Base-by-base conservation (phyloP, 2,329 filamentous ascomycete genomes). In the Aspergillus sp. region DNA sequence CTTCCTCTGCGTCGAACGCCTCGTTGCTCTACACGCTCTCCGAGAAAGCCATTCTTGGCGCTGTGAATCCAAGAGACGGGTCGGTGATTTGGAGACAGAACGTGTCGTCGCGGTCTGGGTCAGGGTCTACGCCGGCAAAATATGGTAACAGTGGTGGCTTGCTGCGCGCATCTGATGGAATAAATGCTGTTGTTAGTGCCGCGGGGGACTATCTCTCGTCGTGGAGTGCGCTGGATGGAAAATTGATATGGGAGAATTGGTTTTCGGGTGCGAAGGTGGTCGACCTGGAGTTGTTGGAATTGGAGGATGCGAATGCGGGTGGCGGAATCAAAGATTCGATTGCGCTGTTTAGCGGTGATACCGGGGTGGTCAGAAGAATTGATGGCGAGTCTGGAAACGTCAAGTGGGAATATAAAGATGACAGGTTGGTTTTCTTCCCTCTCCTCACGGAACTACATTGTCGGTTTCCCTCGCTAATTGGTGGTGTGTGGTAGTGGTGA, bases 11-110 rank as follows among this genome's bases (percentile, higher is more conserved):
- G 56, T 90, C 91, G 52, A 88, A 87, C 67, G 90, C 90, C 33
- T 91, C 87, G 45, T 77, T 98, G 34, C 77, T 98, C 44, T 98
- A 96, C 67, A 94, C 93, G 0, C 73, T 97, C 40, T 94, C 88
- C 53, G 87, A 96, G 48, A 78, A 89, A 42, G 81, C 83, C 34
- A 79, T 96, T 2, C 69, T 98, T 12, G 93, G 88, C 42, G 91
- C 91, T 1, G 78, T 97, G 41, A 94, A 96, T 58, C 93, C 93
- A 1, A 85, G 83, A 62, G 90, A 85, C 61, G 91, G 93, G 12
- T 77, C 80, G 2, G 63, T 96, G 10, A 79, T 96, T 2, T 98
- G 93, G 93, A 80, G 93, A 46, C 91, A 96, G 61, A 72, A 80
- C 45, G 67, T 94, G 41, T 70, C 19, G 19, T 19, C 77, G n/a